phyloP scores from a whole-genome alignment of 2,329 filamentous ascomycete genomes.

The Lecanicillium sp. region DNA sequence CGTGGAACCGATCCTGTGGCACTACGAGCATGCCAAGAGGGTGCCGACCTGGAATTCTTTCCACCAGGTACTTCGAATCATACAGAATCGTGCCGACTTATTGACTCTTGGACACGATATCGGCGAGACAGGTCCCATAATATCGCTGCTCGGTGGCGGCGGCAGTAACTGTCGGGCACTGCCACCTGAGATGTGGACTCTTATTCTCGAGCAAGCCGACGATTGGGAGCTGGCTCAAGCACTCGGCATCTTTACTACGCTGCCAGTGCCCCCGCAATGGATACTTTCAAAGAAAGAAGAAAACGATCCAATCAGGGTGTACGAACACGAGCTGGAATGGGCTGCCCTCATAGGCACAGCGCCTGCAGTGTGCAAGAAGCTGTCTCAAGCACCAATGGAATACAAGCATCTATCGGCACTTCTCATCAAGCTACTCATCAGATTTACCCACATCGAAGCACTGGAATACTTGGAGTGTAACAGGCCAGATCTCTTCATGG shows the following conservation, averaged over 20 bases:
- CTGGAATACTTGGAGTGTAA: slow-evolving; percentile 62
- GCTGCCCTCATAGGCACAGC: slow-evolving; percentile 70
- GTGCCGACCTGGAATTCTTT: slow-evolving; percentile 58
- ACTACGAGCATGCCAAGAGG: slow-evolving; percentile 58
- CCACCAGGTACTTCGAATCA: slow-evolving; percentile 65
- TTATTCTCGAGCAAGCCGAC: slow-evolving; percentile 74
- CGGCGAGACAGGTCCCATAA: slow-evolving; percentile 43
- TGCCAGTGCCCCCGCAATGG: slow-evolving; percentile 72
- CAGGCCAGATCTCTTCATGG: slow-evolving; percentile 70
- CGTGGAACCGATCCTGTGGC: slow-evolving; percentile 76
- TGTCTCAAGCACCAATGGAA: slow-evolving; percentile 64
- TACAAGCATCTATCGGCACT: slow-evolving; percentile 69
- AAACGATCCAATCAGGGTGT: slow-evolving; percentile 61
- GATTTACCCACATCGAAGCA: slow-evolving; percentile 77
- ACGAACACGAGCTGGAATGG: slow-evolving; percentile 78
- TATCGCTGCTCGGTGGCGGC: slow-evolving; percentile 28
- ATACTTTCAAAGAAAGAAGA: slow-evolving; percentile 56
- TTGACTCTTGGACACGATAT: slow-evolving; percentile 68
- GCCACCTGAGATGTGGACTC: slow-evolving; percentile 83
- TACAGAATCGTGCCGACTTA: slow-evolving; percentile 72
- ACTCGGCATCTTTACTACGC: slow-evolving; percentile 6
- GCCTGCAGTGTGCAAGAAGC: slow-evolving; percentile 64
- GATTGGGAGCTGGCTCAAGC: slow-evolving; percentile 71
- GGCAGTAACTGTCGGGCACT: slow-evolving; percentile 42
- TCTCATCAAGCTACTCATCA: slow-evolving; percentile 83